phyloP scores from a whole-genome alignment of 345 rosid genomes.

The Cardamine resedifolia region DNA sequence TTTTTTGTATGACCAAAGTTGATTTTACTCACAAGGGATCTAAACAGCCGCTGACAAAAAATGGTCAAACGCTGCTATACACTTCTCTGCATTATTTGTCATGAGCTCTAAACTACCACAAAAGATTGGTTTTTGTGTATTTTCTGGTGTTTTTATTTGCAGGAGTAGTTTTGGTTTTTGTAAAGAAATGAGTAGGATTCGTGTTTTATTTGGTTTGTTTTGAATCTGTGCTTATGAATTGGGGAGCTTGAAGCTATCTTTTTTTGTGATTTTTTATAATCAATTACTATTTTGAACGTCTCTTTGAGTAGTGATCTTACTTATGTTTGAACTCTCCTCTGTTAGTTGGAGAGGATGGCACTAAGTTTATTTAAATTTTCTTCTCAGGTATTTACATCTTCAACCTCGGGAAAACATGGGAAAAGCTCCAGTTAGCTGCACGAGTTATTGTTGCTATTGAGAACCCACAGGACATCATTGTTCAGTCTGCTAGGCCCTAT shows the following conservation, averaged over 20 bases:
- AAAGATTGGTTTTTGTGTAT: not conserved
- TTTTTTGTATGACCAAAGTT: not conserved
- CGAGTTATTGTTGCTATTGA: constrained; percentile 78
- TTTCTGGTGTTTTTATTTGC: not conserved
- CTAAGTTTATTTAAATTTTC: too few species aligned
- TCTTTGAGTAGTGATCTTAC: too few species aligned
- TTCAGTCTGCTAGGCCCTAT: constrained; percentile 89
- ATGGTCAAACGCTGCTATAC: not conserved
- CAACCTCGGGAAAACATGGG: constrained; percentile 82
- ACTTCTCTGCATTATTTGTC: not conserved
- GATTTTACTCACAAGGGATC: not conserved
- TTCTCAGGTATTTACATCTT: constrained; percentile 68
- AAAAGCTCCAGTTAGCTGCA: constrained; percentile 77
- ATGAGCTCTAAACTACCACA: not conserved
- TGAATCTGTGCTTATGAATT: not conserved
- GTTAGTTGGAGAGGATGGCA: too few species aligned
- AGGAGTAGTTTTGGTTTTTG: not conserved
- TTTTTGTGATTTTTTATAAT: not conserved
- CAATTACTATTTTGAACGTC: not conserved
- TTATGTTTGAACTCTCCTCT: too few species aligned
- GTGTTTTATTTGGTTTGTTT: not conserved
- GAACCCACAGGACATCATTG: constrained; percentile 80
- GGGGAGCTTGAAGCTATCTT: too few species aligned
- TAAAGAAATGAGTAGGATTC: not conserved
- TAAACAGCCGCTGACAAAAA: not conserved